Conservation (phyloP, 306 rosid genomes). For the Ceratonia siliqua region DNA sequence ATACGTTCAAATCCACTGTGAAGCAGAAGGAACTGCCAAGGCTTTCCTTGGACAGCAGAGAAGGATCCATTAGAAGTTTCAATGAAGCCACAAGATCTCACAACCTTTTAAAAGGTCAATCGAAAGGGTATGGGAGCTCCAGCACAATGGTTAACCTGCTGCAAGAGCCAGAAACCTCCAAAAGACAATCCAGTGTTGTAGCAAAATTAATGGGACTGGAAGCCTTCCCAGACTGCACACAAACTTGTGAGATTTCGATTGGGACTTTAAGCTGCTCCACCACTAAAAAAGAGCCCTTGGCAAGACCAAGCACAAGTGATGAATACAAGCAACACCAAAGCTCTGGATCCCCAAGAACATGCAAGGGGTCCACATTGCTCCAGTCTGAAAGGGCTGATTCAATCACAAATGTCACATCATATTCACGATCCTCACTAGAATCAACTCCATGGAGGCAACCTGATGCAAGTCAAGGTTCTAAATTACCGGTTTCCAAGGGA, state of each 20-base stretch:
- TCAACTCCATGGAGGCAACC: conserved; percentile 55
- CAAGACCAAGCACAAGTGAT: conserved; percentile 41
- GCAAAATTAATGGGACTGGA: conserved; percentile 94
- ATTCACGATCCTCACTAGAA: conserved; percentile 49
- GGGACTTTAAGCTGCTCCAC: conserved; percentile 29
- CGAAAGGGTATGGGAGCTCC: conserved; percentile 39
- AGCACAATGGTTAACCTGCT: conserved; percentile 29
- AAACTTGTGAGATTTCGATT: conserved; percentile 39
- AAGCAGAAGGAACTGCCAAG: conserved; percentile 79
- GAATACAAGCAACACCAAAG: conserved; percentile 44
- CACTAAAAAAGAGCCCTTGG: conserved; percentile 38
- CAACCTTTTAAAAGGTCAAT: conserved; percentile 45
- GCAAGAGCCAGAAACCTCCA: conserved; percentile 63
- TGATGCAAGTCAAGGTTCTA: conserved; percentile 42
- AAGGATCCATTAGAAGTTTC: conserved; percentile 45
- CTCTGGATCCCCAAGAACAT: conserved; percentile 43
- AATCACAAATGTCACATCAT: conserved; percentile 38
- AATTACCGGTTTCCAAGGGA: conserved; percentile 41
- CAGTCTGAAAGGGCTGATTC: conserved; percentile 46
- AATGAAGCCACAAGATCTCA: conserved; percentile 51
- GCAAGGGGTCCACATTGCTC: conserved; percentile 32
- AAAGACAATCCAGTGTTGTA: conserved; percentile 58
- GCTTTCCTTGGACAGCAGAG: conserved; percentile 86
- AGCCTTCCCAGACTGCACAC: conserved; percentile 45
- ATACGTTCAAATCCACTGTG: conserved; percentile 51